A percentile compares a stretch with the other conserved stretches of the same genome.
phyloP scores from a whole-genome alignment of 208 protist genomes.

The Crithidia expoeki region DNA sequence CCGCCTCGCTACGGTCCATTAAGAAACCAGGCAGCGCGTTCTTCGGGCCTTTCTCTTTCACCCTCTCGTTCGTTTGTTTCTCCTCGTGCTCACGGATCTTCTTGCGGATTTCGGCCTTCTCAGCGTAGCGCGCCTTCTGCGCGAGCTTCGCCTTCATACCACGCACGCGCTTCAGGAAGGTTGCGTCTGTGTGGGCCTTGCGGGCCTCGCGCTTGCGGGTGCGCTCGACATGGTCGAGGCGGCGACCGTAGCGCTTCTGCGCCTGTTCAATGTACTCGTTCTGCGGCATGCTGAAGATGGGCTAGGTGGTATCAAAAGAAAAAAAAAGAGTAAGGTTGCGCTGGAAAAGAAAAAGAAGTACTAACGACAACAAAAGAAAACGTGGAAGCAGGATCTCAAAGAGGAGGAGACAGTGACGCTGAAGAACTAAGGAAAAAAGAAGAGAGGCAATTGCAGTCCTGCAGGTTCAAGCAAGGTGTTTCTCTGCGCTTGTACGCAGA shows the following conservation, averaged over 20 bases:
- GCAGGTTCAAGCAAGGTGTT: too few species aligned
- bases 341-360: not conserved
- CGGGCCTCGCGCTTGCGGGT: slow-evolving; percentile 98
- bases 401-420: not conserved
- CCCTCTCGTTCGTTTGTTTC: slow-evolving; percentile 92
- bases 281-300: slow-evolving; percentile 92
- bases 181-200: slow-evolving; percentile 94
- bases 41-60: slow-evolving; percentile 94
- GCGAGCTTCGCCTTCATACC: slow-evolving; percentile 99
- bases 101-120: slow-evolving; percentile 99
- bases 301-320: slow-evolving; percentile 8
- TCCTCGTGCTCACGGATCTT: slow-evolving; percentile 99
- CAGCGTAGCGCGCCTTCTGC: slow-evolving; percentile 97
- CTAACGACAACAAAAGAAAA: too few species aligned
- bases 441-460: not conserved
- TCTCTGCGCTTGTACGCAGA: not conserved
- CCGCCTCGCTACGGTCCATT: slow-evolving; percentile 97
- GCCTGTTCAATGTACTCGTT: slow-evolving; percentile 99
- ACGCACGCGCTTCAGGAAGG: slow-evolving; percentile 94
- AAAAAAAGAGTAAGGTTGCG: not conserved
- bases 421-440: too few species aligned
- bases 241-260: slow-evolving; percentile 97
- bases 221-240: slow-evolving; percentile 98
- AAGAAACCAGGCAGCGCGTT: slow-evolving; percentile 99
- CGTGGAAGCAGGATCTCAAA: not conserved